Base-by-base conservation (phyloP, 2,329 filamentous ascomycete species). In the Didymellaceae sp. region DNA sequence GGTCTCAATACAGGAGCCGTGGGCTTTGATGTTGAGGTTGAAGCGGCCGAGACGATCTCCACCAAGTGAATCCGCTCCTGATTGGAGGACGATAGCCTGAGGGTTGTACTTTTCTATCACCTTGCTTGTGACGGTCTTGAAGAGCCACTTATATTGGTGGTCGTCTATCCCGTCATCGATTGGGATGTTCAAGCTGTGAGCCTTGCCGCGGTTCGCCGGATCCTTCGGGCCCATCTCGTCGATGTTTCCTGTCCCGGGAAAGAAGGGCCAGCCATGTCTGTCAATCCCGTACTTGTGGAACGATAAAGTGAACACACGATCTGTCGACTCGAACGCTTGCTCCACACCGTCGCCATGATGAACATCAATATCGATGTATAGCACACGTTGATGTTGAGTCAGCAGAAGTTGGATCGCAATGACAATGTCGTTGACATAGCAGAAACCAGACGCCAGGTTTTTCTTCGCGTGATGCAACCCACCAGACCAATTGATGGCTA, bases 341-440 rank as follows among this genome's bases (percentile, higher is more conserved):
- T 96, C 91, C 14, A 96, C 91, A 41, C 91, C 91, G 69, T 96
- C 91, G 55, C 91, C 91, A 59, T 96, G 91, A 70, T 96, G 91
- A 1, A 96, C 90, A 70, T 96, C 91, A 61, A 96, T 95, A 69
- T 96, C 91, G 73, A 97, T 92, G 74, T 97, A 97, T 50, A 97
- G 81, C 6, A 97, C 92, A 39, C 92, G 88, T 13, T 91, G 86
- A 63, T 92, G 85, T 66, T 87, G 83, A 22, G 89, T 87, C 13
- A 97, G 80, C 8, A 99, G 83, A 71, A 97, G 89, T 28, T 97
- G 82, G 63, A 97, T 94, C 26, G 89, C 91, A 37, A 99, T 83
- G 50, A 97, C 94, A 65, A 97, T 97, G 74, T 99, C 94, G 74
- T 99, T 99, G 77, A 97, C 91, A 77, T 99, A 99, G 78, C 94